Conservation (phyloP, 2,329 filamentous ascomycete genomes). For the Phaeophleospora eucalypticola region DNA sequence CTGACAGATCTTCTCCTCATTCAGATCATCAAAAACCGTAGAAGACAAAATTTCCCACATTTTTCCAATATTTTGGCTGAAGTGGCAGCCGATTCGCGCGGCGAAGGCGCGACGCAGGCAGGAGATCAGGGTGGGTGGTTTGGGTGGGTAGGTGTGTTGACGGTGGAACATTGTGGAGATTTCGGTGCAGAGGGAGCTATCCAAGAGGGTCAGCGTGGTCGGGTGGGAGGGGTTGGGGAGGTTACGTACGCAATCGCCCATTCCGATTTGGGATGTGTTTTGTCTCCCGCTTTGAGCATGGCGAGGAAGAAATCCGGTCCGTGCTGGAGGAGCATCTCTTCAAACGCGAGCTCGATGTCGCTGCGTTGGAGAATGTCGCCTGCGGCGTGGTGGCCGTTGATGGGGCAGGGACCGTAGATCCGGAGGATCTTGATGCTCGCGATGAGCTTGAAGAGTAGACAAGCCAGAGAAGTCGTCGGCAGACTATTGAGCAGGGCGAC, state of each 20-base stretch:
- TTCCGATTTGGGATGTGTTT: neutral
- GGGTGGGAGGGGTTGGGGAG: neutral
- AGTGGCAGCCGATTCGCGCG: constrained; percentile 16
- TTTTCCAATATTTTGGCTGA: constrained; percentile 22
- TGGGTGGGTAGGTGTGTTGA: constrained; percentile 20
- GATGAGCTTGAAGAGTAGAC: constrained; percentile 31
- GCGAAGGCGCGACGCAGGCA: constrained; percentile 29
- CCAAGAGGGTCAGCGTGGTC: neutral
- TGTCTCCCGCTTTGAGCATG: constrained; percentile 20
- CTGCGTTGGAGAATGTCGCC: constrained; percentile 23
- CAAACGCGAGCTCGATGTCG: constrained; percentile 32
- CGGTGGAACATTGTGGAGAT: constrained; percentile 24
- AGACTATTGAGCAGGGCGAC: constrained; percentile 26
- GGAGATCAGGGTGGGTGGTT: constrained; percentile 27
- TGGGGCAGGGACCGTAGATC: constrained; percentile 29
- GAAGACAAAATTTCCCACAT: constrained; percentile 32
- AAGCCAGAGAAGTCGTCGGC: constrained; percentile 30
- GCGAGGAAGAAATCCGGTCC: constrained; percentile 30
- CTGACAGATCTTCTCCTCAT: constrained; percentile 21
- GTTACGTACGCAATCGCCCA: constrained; percentile 26
- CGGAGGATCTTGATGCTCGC: constrained; percentile 30
- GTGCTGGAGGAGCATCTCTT: constrained; percentile 31
- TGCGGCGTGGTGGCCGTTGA: constrained; percentile 16
- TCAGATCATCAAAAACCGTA: constrained; percentile 26
- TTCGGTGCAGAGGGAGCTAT: constrained; percentile 25